Evolutionary conservation across 2,329 filamentous ascomycete species (phyloP), one percentile per base, ranked within the genome.

Genomic region (Purpureocillium lavendulum): DNA sequence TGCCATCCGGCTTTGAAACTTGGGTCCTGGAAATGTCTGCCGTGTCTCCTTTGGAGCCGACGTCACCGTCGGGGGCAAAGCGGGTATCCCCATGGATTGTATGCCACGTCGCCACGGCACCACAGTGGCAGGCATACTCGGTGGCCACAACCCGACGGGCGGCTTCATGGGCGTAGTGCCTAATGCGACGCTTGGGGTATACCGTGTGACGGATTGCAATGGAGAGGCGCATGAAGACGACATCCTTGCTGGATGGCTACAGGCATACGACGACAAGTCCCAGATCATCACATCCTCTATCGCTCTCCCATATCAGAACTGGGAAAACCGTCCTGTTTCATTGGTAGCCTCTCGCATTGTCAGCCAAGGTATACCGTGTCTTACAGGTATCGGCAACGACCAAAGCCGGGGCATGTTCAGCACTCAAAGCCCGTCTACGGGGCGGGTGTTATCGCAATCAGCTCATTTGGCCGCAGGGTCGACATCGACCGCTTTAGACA

Each of bases 91-190:
- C 12, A 29, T 30, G 12, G 43, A 45, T 24, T n/a, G n/a, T n/a
- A n/a, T 45, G 40, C 30, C 5, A 21, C 16, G 37, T n/a, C n/a
- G 40, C 14, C 43, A 45, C 37, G 43, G 43, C 37, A 45, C 43
- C 10, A 26, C n/a, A 12, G 40, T 45, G 26, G 37, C 42, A 3
- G 16, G 31, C 33, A 15, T 45, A 14, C 9, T 40, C 8, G 40
- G 40, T 12, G 35, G 40, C 14, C 17, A 33, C 14, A 24, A 40
- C n/a, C 7, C 28, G 15, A 31, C 17, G 6, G 16, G 9, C 11
- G 30, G 33, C 30, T 42, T 38, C 14, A 17, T 32, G 2, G 40
- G 43, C 31, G 43, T 28, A n/a, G 40, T 36, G 13, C 40, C 40
- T 7, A 33, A 36, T 16, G 40, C 36, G 8, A 39, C 36, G 7